These are phyloP conservation scores for Candida hispaniensis DNA, from an alignment of 805 yeast genomes.

Conservation along the genomic window DNA sequence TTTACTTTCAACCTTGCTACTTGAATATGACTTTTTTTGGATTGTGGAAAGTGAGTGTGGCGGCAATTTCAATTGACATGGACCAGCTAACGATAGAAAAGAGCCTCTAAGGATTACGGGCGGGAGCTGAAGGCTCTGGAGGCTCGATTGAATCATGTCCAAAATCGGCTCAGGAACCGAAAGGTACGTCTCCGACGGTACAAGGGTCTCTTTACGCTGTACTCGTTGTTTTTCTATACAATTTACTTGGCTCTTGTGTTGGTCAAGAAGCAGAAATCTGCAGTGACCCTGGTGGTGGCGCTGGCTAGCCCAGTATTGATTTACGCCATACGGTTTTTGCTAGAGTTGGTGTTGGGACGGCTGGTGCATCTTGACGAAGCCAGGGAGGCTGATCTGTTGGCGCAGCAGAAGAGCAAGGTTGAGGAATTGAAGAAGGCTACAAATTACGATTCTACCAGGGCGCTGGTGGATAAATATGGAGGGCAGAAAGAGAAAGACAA, in stretches of 20 bases:
- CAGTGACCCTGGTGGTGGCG: conserved; percentile 12
- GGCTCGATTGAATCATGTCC: conserved; percentile 22
- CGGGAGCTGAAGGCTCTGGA: conserved; percentile 28
- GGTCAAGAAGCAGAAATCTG: conserved; percentile 14
- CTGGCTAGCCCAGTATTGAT: conserved; percentile 20
- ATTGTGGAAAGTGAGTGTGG: too few relatives aligned
- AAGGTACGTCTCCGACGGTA: conserved; percentile 24
- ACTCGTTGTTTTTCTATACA: conserved; percentile 25
- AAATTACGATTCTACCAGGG: conserved; percentile 63
- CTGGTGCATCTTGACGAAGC: conserved; percentile 22
- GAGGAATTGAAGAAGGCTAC: conserved; percentile 62
- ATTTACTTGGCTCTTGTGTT: conserved; percentile 21
- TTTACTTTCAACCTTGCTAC: too few relatives aligned
- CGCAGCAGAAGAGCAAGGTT: conserved; percentile 43
- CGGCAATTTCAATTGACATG: too few relatives aligned
- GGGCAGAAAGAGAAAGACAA: conserved; percentile 36
- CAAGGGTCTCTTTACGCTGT: conserved; percentile 26
- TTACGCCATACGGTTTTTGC: conserved; percentile 17
- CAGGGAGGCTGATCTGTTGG: conserved; percentile 31
- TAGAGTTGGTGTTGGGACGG: conserved; percentile 21
- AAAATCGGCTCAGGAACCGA: conserved; percentile 19
- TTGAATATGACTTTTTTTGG: too few relatives aligned
- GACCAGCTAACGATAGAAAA: too few relatives aligned
- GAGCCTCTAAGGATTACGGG: conserved; percentile 26
- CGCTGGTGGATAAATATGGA: conserved; percentile 60